phyloP scores from a whole-genome alignment of 768 basidiomycete species.

The Boletus insuetus region DNA sequence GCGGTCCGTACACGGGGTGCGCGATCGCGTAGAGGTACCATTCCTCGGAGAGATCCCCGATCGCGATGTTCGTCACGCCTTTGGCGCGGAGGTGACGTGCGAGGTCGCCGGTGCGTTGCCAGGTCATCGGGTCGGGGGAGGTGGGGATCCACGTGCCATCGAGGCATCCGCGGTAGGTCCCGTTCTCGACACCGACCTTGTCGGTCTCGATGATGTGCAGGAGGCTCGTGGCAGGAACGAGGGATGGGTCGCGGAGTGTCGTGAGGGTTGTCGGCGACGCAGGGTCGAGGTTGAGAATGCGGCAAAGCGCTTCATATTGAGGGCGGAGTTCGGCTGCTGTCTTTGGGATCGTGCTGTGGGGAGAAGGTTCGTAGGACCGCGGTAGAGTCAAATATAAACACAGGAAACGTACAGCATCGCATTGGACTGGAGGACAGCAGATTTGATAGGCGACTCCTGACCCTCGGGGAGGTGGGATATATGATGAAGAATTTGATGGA shows the following conservation, averaged over 20 bases:
- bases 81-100: slow-evolving; percentile 51
- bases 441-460: slow-evolving; percentile 58
- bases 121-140: slow-evolving; percentile 58
- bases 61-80: slow-evolving; percentile 57
- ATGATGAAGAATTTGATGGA: slow-evolving; percentile 71
- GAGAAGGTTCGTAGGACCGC: background rate
- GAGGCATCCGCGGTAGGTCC: slow-evolving; percentile 68
- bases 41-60: slow-evolving; percentile 73
- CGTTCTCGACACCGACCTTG: slow-evolving; percentile 46
- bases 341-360: slow-evolving; percentile 36
- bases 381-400: background rate
- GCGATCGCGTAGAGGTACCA: slow-evolving; percentile 78
- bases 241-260: slow-evolving; percentile 47
- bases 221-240: slow-evolving; percentile 49
- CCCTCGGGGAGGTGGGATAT: slow-evolving; percentile 60
- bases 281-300: slow-evolving; percentile 54
- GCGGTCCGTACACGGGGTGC: slow-evolving; percentile 48
- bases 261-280: slow-evolving; percentile 45
- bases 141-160: slow-evolving; percentile 57
- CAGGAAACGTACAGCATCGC: slow-evolving; percentile 54
- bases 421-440: slow-evolving; percentile 71
- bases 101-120: slow-evolving; percentile 63
- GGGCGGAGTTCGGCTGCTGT: too few relatives aligned
- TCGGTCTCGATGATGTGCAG: slow-evolving; percentile 59
- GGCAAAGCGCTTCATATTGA: slow-evolving; percentile 30